Conservation (phyloP, 139 green algal genomes). For the Tetraselmis chui region DNA sequence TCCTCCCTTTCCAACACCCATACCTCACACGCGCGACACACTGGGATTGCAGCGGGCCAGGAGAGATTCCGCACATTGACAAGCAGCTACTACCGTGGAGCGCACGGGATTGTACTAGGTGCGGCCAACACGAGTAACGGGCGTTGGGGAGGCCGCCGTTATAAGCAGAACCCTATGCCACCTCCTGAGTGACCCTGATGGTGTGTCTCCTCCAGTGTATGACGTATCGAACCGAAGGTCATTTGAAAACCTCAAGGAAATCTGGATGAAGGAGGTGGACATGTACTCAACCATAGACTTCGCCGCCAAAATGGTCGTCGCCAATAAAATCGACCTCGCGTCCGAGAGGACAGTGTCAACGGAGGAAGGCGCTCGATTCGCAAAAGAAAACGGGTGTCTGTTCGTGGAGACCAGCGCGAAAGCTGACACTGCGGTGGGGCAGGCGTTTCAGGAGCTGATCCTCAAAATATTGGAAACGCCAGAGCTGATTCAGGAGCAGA, state of each 20-base stretch:
- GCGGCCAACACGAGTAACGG: too few relatives aligned
- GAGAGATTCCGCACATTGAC: conserved; percentile 96
- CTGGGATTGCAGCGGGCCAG: conserved; percentile 47
- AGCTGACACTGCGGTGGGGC: conserved; percentile 63
- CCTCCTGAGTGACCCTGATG: background rate
- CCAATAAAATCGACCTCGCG: conserved; percentile 89
- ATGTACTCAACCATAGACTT: conserved; percentile 87
- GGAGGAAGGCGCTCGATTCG: conserved; percentile 72
- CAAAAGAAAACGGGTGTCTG: conserved; percentile 68
- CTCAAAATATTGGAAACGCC: conserved; percentile 60
- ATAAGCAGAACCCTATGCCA: background rate
- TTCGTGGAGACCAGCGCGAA: conserved; percentile 92
- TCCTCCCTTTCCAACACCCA: background rate
- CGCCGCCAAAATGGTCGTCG: conserved; percentile 90
- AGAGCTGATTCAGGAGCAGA: conserved; percentile 24
- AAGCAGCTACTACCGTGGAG: conserved; percentile 83
- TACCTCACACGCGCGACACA: background rate
- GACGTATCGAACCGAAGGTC: conserved; percentile 86
- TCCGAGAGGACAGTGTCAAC: conserved; percentile 60
- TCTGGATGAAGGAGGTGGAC: conserved; percentile 93
- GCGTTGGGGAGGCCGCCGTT: too few relatives aligned
- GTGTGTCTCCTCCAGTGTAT: conserved; percentile 58
- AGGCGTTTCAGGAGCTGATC: conserved; percentile 87
- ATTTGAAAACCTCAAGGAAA: conserved; percentile 75
- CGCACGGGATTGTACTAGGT: conserved; percentile 53